Conservation (phyloP, 768 basidiomycete species). For the Suillus fuscotomentosus region DNA sequence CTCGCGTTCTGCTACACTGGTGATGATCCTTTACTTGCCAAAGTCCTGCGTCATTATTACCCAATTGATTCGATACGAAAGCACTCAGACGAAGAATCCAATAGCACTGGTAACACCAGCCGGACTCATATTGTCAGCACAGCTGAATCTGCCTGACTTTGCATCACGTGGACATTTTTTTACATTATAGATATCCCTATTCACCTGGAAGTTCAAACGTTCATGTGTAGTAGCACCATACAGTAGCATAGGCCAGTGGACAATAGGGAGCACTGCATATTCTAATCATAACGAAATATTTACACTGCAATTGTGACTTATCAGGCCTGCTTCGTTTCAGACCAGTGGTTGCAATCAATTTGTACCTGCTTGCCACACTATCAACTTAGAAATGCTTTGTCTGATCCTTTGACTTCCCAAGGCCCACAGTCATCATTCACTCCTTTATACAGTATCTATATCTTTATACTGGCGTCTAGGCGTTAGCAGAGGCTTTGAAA, state of each 20-base stretch:
- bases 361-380: constrained; percentile 1
- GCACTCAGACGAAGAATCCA: constrained; percentile 1
- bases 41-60: constrained; percentile 21
- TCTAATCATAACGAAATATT: not conserved
- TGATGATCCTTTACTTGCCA: constrained; percentile 38
- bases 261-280: not conserved
- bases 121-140: not conserved
- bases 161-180: not conserved
- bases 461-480: not conserved
- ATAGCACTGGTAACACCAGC: not conserved
- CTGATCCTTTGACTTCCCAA: not conserved
- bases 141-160: not conserved
- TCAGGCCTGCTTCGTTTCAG: not conserved
- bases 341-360: not conserved
- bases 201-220: constrained; percentile 4
- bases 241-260: constrained; percentile 1
- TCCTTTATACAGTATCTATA: constrained; percentile 1
- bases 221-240: constrained; percentile 8
- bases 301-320: not conserved
- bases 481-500: not conserved
- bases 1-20: constrained; percentile 51
- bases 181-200: not conserved
- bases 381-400: not conserved
- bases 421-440: not conserved
- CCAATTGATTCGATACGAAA: not conserved